Percentiles rank a stretch among this genome's conserved stretches.
Conservation (phyloP, 2,329 filamentous ascomycete species). For the Epichloe elymi region DNA sequence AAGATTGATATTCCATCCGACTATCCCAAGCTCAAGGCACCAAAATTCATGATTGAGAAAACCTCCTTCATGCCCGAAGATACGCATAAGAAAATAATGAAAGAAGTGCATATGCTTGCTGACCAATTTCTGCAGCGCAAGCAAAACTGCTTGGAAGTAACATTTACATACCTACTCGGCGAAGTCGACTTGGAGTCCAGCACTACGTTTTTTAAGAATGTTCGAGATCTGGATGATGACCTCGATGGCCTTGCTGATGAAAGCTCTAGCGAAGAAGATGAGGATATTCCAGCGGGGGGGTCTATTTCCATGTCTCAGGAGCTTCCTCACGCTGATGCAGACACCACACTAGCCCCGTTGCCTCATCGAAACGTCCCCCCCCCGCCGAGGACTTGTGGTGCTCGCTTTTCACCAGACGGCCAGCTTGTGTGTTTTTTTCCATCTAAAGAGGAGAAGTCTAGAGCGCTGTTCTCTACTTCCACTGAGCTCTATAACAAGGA, state of each 20-base stretch:
- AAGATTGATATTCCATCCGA: constrained; percentile 44
- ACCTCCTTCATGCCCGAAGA: constrained; percentile 48
- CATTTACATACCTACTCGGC: constrained; percentile 49
- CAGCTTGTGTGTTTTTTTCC: constrained; percentile 59
- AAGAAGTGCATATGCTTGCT: constrained; percentile 43
- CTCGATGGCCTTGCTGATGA: constrained; percentile 51
- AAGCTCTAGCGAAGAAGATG: constrained; percentile 74
- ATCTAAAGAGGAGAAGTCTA: constrained; percentile 49
- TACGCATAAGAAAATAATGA: constrained; percentile 36
- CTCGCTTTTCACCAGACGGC: constrained; percentile 48
- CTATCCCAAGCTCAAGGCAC: constrained; percentile 45
- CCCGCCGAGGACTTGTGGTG: constrained; percentile 44
- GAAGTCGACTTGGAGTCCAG: constrained; percentile 48
- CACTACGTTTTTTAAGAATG: constrained; percentile 50
- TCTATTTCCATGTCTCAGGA: constrained; percentile 51
- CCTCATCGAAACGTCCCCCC: constrained; percentile 39
- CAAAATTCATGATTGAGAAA: constrained; percentile 47
- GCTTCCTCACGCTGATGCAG: constrained; percentile 39
- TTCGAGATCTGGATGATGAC: constrained; percentile 48
- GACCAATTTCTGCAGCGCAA: constrained; percentile 41
- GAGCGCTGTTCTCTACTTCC: constrained; percentile 33
- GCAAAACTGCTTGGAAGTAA: constrained; percentile 49
- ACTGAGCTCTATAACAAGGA: constrained; percentile 33
- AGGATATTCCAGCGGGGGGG: constrained; percentile 36
- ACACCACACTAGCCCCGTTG: constrained; percentile 38